Percentiles rank a stretch among this genome's conserved stretches.
Evolutionary conservation across 139 green algal genomes (phyloP).

Genomic region (Auxenochlorella pyrenoidosa): DNA sequence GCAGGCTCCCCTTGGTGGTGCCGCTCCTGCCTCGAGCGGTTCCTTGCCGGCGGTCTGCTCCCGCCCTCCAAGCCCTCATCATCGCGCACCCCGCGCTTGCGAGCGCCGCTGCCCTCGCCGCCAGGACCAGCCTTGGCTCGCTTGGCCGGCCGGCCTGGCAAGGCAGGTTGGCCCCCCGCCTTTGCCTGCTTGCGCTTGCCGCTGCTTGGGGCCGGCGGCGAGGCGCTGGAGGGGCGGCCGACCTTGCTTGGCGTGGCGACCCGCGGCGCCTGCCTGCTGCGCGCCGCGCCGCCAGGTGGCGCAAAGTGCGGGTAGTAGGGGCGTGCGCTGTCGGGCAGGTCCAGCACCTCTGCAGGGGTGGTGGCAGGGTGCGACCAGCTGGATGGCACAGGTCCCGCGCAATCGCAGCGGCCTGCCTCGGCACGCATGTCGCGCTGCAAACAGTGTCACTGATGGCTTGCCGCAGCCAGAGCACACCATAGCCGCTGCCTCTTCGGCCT

Average conservation of each 20-base stretch:
- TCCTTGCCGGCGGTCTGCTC: not conserved
- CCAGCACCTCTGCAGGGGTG: slow-evolving; percentile 11
- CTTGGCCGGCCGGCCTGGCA: not conserved
- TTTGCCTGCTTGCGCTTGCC: not conserved
- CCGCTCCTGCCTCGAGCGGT: not conserved
- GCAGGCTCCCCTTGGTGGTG: not conserved
- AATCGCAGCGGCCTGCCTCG: no score
- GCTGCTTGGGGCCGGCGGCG: not conserved
- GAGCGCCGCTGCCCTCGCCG: not conserved
- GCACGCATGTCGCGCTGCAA: not conserved
- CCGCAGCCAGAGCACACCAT: no score
- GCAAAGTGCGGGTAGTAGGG: not conserved
- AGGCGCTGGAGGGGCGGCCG: not conserved
- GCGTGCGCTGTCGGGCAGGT: not conserved
- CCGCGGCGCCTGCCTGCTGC: not conserved
- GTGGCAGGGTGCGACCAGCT: no score
- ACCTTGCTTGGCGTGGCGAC: not conserved
- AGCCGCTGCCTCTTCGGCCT: no score
- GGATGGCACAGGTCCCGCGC: no score
- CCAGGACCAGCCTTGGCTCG: not conserved
- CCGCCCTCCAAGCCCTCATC: not conserved
- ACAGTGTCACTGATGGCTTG: not conserved
- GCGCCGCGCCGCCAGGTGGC: not conserved
- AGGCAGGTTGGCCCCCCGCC: no score
- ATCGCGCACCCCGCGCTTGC: not conserved